phyloP scores from a whole-genome alignment of 1,139 yeast species.

The Diutina neorugosa region DNA sequence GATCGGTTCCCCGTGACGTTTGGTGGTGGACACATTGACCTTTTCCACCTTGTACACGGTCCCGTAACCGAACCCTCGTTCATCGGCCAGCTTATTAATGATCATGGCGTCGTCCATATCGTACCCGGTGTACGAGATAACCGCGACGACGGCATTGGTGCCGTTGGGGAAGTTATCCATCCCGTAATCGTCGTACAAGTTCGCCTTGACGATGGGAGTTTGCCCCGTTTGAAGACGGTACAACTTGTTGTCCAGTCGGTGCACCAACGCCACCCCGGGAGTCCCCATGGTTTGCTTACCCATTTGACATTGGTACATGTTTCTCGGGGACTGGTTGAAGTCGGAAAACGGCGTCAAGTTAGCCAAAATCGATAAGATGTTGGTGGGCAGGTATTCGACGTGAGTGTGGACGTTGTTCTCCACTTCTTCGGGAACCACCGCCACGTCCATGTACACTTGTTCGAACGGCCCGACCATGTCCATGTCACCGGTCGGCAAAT shows the following conservation, averaged over 20 bases:
- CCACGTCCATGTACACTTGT: constrained; percentile 93
- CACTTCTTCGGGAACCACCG: constrained; percentile 90
- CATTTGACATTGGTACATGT: constrained; percentile 99
- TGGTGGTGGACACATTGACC: constrained; percentile 63
- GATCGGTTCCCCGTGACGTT: constrained; percentile 90
- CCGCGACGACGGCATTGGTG: constrained; percentile 97
- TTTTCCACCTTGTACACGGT: constrained; percentile 92
- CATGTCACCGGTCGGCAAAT: constrained; percentile 68
- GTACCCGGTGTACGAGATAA: constrained; percentile 94
- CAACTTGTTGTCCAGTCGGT: constrained; percentile 89
- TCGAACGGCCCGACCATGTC: constrained; percentile 96
- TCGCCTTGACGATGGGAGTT: constrained; percentile 94
- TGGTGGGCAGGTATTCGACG: constrained; percentile 91
- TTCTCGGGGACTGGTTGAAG: constrained; percentile 98
- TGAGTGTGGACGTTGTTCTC: constrained; percentile 74
- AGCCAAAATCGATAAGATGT: constrained; percentile 85
- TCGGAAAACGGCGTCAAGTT: constrained; percentile 96
- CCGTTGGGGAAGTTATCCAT: constrained; percentile 99
- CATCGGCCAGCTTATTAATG: constrained; percentile 91
- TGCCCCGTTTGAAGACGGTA: constrained; percentile 92
- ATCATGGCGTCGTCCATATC: constrained; percentile 99
- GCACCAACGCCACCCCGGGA: constrained; percentile 89
- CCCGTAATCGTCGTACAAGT: constrained; percentile 88
- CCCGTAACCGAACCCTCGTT: constrained; percentile 97
- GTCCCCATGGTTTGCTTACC: constrained; percentile 99